Conservation (phyloP, 2,329 filamentous ascomycete species). For the Beauveria medogensis region DNA sequence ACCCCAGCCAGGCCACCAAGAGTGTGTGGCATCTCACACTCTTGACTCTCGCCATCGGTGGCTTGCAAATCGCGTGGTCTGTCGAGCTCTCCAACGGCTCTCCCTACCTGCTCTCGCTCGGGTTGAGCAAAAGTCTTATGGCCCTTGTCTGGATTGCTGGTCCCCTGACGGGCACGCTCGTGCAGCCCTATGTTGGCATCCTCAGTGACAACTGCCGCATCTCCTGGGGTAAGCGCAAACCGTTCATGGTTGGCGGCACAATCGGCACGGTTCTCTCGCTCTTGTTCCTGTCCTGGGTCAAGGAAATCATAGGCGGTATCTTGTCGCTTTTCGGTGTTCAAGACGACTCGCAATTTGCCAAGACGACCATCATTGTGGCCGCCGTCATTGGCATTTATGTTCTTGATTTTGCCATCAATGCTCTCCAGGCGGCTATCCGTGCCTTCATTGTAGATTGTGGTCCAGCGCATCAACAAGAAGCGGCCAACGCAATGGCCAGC, state of each 20-base stretch:
- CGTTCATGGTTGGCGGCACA: conserved; percentile 69
- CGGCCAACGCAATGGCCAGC: conserved; percentile 90
- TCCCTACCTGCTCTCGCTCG: conserved; percentile 70
- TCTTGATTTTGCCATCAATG: conserved; percentile 92
- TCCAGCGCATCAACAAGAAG: conserved; percentile 86
- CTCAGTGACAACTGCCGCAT: conserved; percentile 70
- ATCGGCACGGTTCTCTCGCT: conserved; percentile 59
- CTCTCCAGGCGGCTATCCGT: conserved; percentile 86
- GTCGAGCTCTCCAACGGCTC: conserved; percentile 92
- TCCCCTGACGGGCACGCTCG: conserved; percentile 67
- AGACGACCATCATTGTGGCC: conserved; percentile 60
- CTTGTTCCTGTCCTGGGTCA: conserved; percentile 65
- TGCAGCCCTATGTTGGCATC: conserved; percentile 78
- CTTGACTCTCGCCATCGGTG: conserved; percentile 78
- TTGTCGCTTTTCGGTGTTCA: conserved; percentile 64
- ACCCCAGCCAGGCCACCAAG: conserved; percentile 56
- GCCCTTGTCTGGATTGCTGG: conserved; percentile 80
- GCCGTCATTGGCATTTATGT: conserved; percentile 84
- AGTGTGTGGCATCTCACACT: conserved; percentile 79
- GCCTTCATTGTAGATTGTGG: conserved; percentile 92
- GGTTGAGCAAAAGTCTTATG: conserved; percentile 74
- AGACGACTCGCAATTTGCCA: conserved; percentile 55
- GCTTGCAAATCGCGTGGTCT: conserved; percentile 90
- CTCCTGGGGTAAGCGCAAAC: conserved; percentile 69
- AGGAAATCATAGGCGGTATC: conserved; percentile 61